These are phyloP conservation scores for Podaxis sp. DNA, from an alignment of 768 basidiomycete genomes.

Conservation along the genomic window DNA sequence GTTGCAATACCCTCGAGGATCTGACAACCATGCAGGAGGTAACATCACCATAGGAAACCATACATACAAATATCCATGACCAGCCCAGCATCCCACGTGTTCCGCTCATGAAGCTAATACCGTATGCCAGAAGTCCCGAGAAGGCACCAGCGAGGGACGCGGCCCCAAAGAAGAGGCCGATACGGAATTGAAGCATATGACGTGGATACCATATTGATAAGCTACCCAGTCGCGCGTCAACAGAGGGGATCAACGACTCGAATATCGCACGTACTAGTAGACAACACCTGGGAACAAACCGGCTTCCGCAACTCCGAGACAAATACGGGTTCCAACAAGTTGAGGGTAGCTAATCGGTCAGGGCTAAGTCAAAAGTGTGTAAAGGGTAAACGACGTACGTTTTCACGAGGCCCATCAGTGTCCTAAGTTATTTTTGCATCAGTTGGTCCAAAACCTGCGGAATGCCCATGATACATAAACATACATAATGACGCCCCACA, in stretches of 20 bases:
- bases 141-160: slow-evolving; percentile 66
- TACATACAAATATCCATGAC: slow-evolving; percentile 67
- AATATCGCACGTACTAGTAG: slow-evolving; percentile 53
- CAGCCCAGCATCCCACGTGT: slow-evolving; percentile 48
- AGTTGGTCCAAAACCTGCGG: not conserved
- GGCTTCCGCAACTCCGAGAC: slow-evolving; percentile 66
- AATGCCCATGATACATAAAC: slow-evolving; percentile 18
- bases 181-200: slow-evolving; percentile 56
- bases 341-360: slow-evolving; percentile 50
- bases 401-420: slow-evolving; percentile 66
- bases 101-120: slow-evolving; percentile 52
- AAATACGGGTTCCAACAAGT: slow-evolving; percentile 55
- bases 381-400: slow-evolving; percentile 35
- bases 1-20: slow-evolving; percentile 68
- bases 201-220: slow-evolving; percentile 71
- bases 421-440: slow-evolving; percentile 35
- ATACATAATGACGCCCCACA: slow-evolving; percentile 67
- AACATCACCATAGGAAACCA: not conserved
- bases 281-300: slow-evolving; percentile 73
- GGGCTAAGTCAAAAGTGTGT: not conserved
- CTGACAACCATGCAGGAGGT: slow-evolving; percentile 24
- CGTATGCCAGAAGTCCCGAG: slow-evolving; percentile 58
- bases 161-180: slow-evolving; percentile 65
- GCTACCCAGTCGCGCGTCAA: slow-evolving; percentile 28
- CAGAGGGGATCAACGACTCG: not conserved